Evolutionary conservation across 257 asterid species (phyloP).

Genomic region (Cinchona pubescens): DNA sequence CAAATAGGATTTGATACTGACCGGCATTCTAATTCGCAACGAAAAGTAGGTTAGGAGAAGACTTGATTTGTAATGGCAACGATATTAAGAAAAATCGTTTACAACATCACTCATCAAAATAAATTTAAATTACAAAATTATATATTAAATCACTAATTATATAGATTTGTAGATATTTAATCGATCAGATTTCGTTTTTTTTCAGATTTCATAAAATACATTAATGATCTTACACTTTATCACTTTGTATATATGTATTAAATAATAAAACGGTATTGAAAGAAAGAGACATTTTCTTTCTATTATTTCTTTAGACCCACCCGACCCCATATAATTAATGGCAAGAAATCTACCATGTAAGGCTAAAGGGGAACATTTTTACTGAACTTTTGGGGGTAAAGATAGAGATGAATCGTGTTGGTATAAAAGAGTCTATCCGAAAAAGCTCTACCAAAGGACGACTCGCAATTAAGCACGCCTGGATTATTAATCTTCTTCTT

Average conservation of each 20-base stretch:
- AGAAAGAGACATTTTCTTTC: neutral
- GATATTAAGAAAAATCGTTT: too few relatives aligned
- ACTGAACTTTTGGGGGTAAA: neutral
- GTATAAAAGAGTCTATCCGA: neutral
- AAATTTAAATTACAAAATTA: too few relatives aligned
- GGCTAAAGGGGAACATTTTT: constrained; percentile 9
- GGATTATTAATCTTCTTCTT: neutral
- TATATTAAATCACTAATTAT: too few relatives aligned
- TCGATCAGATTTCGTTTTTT: too few relatives aligned
- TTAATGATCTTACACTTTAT: too few relatives aligned
- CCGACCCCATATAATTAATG: neutral
- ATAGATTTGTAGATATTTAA: too few relatives aligned
- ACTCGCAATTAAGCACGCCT: neutral
- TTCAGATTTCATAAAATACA: too few relatives aligned
- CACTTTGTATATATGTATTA: too few relatives aligned
- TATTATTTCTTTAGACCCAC: neutral
- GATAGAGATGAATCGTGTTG: neutral
- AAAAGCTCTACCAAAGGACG: neutral
- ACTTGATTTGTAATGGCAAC: neutral
- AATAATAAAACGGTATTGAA: too few relatives aligned
- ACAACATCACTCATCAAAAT: too few relatives aligned
- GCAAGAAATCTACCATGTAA: neutral
- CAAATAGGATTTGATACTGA: neutral
- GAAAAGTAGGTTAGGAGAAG: neutral
- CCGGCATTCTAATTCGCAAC: neutral